phyloP scores from a whole-genome alignment of 441 rosid genomes.

The Raphanus hybrid region DNA sequence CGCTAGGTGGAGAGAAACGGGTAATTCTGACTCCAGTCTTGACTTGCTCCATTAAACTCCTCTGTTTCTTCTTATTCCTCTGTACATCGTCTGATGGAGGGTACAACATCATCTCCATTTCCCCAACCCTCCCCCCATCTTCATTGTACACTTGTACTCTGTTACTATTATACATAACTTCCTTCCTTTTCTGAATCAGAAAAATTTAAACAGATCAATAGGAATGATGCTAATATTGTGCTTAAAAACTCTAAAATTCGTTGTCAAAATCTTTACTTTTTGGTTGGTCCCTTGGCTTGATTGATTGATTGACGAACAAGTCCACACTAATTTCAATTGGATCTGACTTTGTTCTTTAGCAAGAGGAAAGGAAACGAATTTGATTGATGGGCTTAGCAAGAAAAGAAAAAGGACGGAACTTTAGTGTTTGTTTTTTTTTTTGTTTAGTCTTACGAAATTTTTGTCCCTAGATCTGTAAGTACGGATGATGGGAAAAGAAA shows the following conservation, averaged over 20 bases:
- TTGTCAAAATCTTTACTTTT: constrained; percentile 39
- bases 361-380: constrained; percentile 18
- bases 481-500: constrained; percentile 19
- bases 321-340: constrained; percentile 26
- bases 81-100: constrained; percentile 49
- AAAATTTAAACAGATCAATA: constrained; percentile 31
- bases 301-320: background rate
- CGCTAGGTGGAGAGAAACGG: constrained; percentile 74
- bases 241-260: constrained; percentile 23
- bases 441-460: too few relatives aligned
- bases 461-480: constrained; percentile 36
- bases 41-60: constrained; percentile 50
- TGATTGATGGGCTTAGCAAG: constrained; percentile 8
- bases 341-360: constrained; percentile 39
- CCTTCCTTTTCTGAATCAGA: constrained; percentile 13
- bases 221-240: background rate
- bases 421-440: constrained; percentile 17
- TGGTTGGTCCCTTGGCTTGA: constrained; percentile 6
- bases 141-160: constrained; percentile 71
- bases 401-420: constrained; percentile 22
- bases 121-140: constrained; percentile 73
- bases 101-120: constrained; percentile 67
- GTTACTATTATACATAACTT: constrained; percentile 63
- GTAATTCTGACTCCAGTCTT: constrained; percentile 73
- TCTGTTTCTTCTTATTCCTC: constrained; percentile 49